A percentile compares a stretch with the other conserved stretches of the same genome.
These are phyloP conservation scores for Logfia minima DNA, from an alignment of 129 eudicot species.

Conservation along the genomic window DNA sequence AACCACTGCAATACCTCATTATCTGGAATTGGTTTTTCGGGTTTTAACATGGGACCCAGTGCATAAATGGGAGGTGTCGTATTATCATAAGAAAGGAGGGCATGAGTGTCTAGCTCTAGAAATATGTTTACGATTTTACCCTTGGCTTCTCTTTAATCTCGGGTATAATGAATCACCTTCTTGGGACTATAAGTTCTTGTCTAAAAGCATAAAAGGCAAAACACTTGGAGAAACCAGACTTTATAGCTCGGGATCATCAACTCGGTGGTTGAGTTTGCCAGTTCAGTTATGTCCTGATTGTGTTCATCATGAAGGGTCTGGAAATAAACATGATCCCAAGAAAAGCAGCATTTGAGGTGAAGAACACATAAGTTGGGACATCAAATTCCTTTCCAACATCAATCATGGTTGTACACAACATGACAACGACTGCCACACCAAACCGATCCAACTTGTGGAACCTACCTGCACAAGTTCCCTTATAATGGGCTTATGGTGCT, in stretches of 20 bases:
- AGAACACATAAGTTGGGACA: conserved; percentile 40
- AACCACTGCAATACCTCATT: conserved; percentile 40
- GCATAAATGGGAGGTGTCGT: conserved; percentile 40
- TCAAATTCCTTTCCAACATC: conserved; percentile 49
- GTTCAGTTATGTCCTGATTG: conserved; percentile 28
- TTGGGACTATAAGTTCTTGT: conserved; percentile 28
- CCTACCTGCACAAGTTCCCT: conserved; percentile 19
- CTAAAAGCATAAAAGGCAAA: conserved; percentile 30
- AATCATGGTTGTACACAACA: conserved; percentile 57
- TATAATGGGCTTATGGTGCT: conserved; percentile 40
- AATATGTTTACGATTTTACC: conserved; percentile 55
- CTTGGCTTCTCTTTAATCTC: conserved; percentile 40
- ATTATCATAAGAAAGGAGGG: conserved; percentile 27
- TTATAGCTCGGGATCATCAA: conserved; percentile 32
- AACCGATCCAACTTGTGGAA: conserved; percentile 9
- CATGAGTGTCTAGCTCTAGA: conserved; percentile 46
- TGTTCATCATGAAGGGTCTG: conserved; percentile 44
- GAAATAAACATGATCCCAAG: conserved; percentile 45
- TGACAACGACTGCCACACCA: conserved; percentile 45
- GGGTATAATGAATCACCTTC: conserved; percentile 33
- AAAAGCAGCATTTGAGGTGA: conserved; percentile 46
- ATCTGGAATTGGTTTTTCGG: background rate
- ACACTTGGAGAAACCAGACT: conserved; percentile 35
- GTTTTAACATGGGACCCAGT: conserved; percentile 50
- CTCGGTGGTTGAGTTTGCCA: conserved; percentile 10